These are phyloP conservation scores for Carpinus viminea DNA, from an alignment of 306 rosid species.

Conservation along the genomic window DNA sequence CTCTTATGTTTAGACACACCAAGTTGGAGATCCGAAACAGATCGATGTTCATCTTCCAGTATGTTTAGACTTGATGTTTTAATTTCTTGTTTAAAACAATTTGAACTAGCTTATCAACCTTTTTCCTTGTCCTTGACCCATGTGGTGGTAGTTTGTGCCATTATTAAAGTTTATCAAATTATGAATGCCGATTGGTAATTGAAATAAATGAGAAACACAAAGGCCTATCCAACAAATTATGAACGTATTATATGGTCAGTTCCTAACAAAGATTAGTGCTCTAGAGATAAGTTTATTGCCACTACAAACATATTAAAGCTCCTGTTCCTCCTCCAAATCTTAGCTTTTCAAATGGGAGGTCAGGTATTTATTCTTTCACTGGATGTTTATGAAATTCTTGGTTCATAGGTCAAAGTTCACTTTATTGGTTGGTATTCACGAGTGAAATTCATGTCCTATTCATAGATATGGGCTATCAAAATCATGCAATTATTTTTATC, in stretches of 20 bases:
- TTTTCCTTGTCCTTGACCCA: neutral
- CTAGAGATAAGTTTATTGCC: neutral
- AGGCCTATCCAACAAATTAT: too few species aligned
- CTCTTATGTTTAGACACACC: constrained; percentile 71
- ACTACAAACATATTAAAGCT: neutral
- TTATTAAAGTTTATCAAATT: neutral
- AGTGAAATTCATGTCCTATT: neutral
- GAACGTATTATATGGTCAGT: neutral
- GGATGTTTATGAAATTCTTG: neutral
- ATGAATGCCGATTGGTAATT: neutral
- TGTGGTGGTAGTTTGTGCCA: neutral
- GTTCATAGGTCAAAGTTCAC: neutral
- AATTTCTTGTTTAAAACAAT: neutral
- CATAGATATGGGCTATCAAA: neutral
- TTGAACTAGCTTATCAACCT: neutral
- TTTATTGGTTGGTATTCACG: neutral
- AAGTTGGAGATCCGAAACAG: constrained; percentile 41
- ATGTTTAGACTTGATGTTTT: constrained; percentile 12
- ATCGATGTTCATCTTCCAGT: constrained; percentile 47
- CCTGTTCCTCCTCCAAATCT: neutral
- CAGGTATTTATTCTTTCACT: neutral
- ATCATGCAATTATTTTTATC: neutral
- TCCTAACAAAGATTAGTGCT: neutral
- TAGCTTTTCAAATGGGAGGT: neutral
- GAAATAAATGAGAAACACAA: neutral